Conservation (phyloP, 1,284 basidiomycete genomes). For the Fomitopsis palustris region DNA sequence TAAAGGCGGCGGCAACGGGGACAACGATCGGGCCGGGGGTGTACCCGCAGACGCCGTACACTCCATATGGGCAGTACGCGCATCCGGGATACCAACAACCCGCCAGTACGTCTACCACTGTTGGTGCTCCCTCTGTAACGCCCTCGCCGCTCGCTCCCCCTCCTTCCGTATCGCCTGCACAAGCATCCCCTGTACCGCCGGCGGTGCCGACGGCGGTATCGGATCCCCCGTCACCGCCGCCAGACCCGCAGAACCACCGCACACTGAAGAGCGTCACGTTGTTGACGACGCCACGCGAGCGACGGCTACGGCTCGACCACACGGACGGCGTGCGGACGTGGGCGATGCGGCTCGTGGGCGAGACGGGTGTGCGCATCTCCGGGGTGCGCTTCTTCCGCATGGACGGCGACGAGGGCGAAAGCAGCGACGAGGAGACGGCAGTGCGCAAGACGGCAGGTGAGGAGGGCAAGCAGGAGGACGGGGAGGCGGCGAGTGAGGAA, state of each 20-base stretch:
- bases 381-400: constrained; percentile 50
- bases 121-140: constrained; percentile 6
- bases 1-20: constrained; percentile 6
- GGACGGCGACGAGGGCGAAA: constrained; percentile 43
- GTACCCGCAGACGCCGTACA: constrained; percentile 9
- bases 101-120: no score
- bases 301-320: constrained; percentile 53
- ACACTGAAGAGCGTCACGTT: constrained; percentile 42
- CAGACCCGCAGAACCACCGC: constrained; percentile 12
- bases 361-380: constrained; percentile 47
- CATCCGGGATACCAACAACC: constrained; percentile 42
- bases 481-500: constrained; percentile 8
- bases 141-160: constrained; percentile 3
- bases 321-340: constrained; percentile 65
- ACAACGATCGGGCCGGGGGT: constrained; percentile 13
- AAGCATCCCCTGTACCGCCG: constrained; percentile 13
- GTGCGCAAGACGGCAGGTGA: constrained; percentile 15
- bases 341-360: constrained; percentile 57
- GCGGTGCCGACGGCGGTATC: constrained; percentile 19
- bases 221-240: constrained; percentile 39
- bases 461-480: constrained; percentile 14
- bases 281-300: constrained; percentile 52
- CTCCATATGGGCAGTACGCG: constrained; percentile 35
- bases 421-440: constrained; percentile 25
- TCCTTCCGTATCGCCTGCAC: background rate